Evolutionary conservation across 2,329 filamentous ascomycete species (phyloP).

Genomic region (Hypoxylon sp.): DNA sequence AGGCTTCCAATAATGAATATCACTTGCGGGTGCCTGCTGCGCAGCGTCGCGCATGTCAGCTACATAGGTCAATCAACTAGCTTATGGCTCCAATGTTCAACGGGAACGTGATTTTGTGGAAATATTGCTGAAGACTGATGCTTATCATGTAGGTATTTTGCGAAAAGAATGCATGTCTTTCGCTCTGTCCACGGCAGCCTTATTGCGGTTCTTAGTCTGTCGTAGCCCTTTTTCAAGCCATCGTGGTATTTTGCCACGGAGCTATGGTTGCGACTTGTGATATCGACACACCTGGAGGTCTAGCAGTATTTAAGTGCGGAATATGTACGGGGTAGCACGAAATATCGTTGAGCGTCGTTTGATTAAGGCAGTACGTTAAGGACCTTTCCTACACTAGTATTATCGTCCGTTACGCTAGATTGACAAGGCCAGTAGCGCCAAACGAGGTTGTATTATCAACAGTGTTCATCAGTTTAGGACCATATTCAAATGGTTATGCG

Average conservation of each 20-base stretch:
- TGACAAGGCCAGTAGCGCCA: conserved; percentile 32
- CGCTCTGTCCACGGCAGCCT: conserved; percentile 32
- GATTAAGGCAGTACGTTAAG: conserved; percentile 17
- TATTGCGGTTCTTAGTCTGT: conserved; percentile 12
- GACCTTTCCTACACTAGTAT: conserved; percentile 33
- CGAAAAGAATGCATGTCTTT: not conserved
- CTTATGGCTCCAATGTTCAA: conserved; percentile 28
- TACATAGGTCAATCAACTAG: conserved; percentile 23
- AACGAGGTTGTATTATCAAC: conserved; percentile 32
- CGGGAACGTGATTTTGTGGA: conserved; percentile 21
- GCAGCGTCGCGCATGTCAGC: conserved; percentile 24
- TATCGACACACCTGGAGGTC: conserved; percentile 31
- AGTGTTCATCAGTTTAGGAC: conserved; percentile 24
- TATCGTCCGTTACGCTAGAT: conserved; percentile 27
- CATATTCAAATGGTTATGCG: conserved; percentile 26
- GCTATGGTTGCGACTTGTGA: conserved; percentile 22
- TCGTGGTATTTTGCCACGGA: conserved; percentile 18
- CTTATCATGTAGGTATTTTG: conserved; percentile 2
- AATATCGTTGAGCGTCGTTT: conserved; percentile 27
- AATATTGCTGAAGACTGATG: conserved; percentile 14
- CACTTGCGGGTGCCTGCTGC: conserved; percentile 29
- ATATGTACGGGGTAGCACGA: conserved; percentile 29
- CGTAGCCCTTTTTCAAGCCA: conserved; percentile 27
- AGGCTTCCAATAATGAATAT: conserved; percentile 36
- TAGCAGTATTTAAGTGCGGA: conserved; percentile 15